These are phyloP conservation scores for Clonostachys byssicola DNA, from an alignment of 2,329 filamentous ascomycete genomes.

Conservation along the genomic window DNA sequence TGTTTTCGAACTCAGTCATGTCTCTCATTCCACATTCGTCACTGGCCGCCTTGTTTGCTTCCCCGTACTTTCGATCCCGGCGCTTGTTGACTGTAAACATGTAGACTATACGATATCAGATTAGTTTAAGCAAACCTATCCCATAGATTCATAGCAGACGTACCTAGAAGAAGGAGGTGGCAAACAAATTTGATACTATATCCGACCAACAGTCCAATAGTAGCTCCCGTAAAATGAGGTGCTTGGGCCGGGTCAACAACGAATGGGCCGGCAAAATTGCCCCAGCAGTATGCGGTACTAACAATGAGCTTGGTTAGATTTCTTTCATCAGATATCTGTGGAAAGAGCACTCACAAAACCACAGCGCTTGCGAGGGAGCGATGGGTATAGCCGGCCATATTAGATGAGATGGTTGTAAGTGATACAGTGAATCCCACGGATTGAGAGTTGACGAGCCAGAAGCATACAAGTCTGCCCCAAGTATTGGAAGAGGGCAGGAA, in stretches of 20 bases:
- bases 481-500: slow-evolving; percentile 3
- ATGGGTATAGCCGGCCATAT: slow-evolving; percentile 4
- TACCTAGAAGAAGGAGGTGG: slow-evolving; percentile 2
- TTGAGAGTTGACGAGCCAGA: slow-evolving; percentile 6
- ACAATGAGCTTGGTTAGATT: background rate
- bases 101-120: slow-evolving; percentile 9
- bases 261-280: slow-evolving; percentile 3
- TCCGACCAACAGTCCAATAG: slow-evolving; percentile 1
- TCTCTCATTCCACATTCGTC: slow-evolving; percentile 33
- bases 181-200: slow-evolving; percentile 2
- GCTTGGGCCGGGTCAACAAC: slow-evolving; percentile 1
- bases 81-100: slow-evolving; percentile 25
- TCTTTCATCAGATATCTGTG: no score
- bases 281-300: slow-evolving; percentile 3
- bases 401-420: slow-evolving; percentile 2
- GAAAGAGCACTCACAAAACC: background rate
- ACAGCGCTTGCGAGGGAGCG: slow-evolving; percentile 2
- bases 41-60: slow-evolving; percentile 22
- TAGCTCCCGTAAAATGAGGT: slow-evolving; percentile 1
- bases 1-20: slow-evolving; percentile 34
- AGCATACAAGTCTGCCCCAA: slow-evolving; percentile 4
- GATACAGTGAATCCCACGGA: slow-evolving; percentile 3
- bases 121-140: background rate
- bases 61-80: slow-evolving; percentile 23
- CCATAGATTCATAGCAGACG: background rate